Base-by-base conservation (phyloP, 2,329 filamentous ascomycete species). In the Botrytis fragariae region DNA sequence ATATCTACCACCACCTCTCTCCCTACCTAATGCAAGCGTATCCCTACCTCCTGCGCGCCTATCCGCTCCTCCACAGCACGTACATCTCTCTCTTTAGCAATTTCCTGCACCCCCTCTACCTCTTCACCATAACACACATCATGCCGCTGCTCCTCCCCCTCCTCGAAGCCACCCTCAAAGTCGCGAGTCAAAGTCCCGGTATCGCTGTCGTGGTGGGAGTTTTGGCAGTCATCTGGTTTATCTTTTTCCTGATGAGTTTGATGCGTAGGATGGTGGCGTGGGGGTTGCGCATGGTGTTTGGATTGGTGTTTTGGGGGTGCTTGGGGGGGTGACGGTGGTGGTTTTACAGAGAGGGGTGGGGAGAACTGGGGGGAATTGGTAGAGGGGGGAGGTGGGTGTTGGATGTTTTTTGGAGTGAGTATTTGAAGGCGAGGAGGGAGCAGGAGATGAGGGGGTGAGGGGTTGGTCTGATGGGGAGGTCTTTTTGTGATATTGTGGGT, bases 211-310 rank as follows among this genome's bases (percentile, higher is more conserved):
- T 69, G 4, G 20, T 39, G 8, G 14, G 54, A 2, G 14, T 84
- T 93, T 6, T 18, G 2, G 29, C 20, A 1, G 22, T 39, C 1
- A 82, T 91, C 62, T 77, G 90, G 44, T 83, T 90, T 72, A 82
- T 95, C 69, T 85, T 94, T 80, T 81, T 95, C 73, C 86, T 96
- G 60, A 83, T 91, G 76, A 87, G 91, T 80, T 91, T 92, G 84
- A 84, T 94, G 29, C 89, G 90, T 75, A 88, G 93, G 74, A 83
- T 93, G 32, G 85, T 97, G 73, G 84, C 94, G 79, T 97, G 91
- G 84, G 94, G 93, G 89, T 88, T 94, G 70, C 85, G 87, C n/a
- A 80, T 97, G 72, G 85, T 86, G 18, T 81, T 93, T 75, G 84
- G 87, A 37, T 77, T 94, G 60, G 81, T 88, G 2, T 89, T 94